phyloP scores from a whole-genome alignment of 2,329 filamentous ascomycete genomes.

The Kalmusia sp. region DNA sequence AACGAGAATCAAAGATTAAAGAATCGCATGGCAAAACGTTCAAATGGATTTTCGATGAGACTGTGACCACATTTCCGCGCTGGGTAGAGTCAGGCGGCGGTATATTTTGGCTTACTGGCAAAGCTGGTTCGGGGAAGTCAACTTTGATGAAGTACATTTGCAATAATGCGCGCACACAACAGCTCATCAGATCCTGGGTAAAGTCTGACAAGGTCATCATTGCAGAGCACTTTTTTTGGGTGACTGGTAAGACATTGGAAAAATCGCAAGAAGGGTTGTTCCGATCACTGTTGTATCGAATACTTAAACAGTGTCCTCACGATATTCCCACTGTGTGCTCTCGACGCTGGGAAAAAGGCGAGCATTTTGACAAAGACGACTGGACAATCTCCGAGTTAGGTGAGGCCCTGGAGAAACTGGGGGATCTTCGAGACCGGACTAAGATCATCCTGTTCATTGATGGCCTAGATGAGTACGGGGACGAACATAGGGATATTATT shows the following conservation, averaged over 20 bases:
- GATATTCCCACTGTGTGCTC: neutral
- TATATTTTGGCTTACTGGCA: neutral
- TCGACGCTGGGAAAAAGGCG: neutral
- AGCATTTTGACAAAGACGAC: neutral
- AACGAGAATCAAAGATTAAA: no score
- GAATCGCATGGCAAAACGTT: no score
- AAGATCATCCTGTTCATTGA: conserved; percentile 18
- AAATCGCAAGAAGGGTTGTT: conserved; percentile 52
- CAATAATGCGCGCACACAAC: neutral
- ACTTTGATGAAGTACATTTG: neutral
- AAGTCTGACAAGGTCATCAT: neutral
- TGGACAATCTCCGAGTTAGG: neutral
- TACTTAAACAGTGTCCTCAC: conserved; percentile 5
- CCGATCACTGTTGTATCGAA: conserved; percentile 45
- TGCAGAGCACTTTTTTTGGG: neutral
- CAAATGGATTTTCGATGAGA: no score
- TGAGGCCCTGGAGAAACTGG: neutral
- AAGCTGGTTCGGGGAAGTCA: neutral
- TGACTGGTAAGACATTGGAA: conserved; percentile 37
- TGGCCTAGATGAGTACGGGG: conserved; percentile 23
- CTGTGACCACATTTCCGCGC: no score
- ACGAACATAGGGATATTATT: conserved; percentile 15
- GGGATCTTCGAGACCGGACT: no score
- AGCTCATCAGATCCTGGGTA: no score
- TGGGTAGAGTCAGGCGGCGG: no score